These are phyloP conservation scores for Thermomucor indicae-seudaticae DNA, from an alignment of 371 early-diverging fungal genomes.

Conservation along the genomic window DNA sequence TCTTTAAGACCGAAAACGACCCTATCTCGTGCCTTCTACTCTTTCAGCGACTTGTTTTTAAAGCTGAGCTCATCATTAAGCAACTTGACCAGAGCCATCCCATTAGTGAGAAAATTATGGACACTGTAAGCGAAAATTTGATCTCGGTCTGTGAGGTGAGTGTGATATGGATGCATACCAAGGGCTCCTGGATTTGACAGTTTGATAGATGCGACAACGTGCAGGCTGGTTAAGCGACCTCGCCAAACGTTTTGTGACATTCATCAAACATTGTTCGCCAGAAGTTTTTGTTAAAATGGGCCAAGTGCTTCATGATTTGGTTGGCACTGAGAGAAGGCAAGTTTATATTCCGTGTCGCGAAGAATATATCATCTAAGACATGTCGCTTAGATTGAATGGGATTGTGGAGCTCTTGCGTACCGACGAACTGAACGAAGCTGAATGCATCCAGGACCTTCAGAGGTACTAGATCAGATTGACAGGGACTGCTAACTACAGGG, in stretches of 20 bases:
- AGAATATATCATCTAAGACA: neutral
- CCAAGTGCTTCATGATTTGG: slow-evolving; percentile 64
- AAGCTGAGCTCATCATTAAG: slow-evolving; percentile 70
- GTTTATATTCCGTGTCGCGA: too few relatives aligned
- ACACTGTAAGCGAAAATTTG: slow-evolving; percentile 48
- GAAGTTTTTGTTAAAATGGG: slow-evolving; percentile 68
- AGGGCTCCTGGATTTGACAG: neutral
- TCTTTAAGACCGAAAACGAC: slow-evolving; percentile 78
- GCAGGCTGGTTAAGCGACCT: slow-evolving; percentile 68
- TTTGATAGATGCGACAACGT: slow-evolving; percentile 55
- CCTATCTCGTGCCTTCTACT: slow-evolving; percentile 71
- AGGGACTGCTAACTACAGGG: neutral
- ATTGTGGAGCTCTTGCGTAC: slow-evolving; percentile 70
- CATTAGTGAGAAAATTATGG: slow-evolving; percentile 54
- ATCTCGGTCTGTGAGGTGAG: slow-evolving; percentile 54
- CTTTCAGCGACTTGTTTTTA: slow-evolving; percentile 77
- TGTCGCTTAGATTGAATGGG: slow-evolving; percentile 38
- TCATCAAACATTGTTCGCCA: slow-evolving; percentile 62
- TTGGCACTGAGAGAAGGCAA: slow-evolving; percentile 62
- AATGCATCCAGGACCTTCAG: slow-evolving; percentile 59
- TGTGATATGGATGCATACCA: neutral
- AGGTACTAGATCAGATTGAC: slow-evolving; percentile 12
- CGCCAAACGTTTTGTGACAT: slow-evolving; percentile 63
- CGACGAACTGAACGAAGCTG: slow-evolving; percentile 64
- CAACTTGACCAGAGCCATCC: slow-evolving; percentile 72